Base-by-base conservation (phyloP, 1,139 yeast genomes). In the Eremothecium sinecaudum region DNA sequence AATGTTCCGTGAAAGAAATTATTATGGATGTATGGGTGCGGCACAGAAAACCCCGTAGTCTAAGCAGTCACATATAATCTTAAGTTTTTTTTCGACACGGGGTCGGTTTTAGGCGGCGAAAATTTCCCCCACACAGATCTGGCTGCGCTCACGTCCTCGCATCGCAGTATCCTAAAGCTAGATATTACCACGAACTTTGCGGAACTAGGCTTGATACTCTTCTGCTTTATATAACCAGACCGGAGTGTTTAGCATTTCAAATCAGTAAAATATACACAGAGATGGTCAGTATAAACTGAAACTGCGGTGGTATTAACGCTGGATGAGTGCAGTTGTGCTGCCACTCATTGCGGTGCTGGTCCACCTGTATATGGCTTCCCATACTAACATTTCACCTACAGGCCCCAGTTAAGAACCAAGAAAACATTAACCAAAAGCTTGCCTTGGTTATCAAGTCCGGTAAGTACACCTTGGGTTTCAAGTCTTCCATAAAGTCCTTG, bases 381-480 rank as follows among this genome's bases (percentile, higher is more conserved):
- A n/a, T 46, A 45, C 51, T 45, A 46, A 47, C 50, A 42, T 33
- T 27, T 21, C n/a, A 15, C 22, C 17, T 36, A 32, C 56, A 81
- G 95, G 97, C 97, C 84, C 96, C 95, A 77, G 64, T 71, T 60
- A 78, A 75, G 69, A 72, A 75, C 68, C 80, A 81, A 65, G 98
- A 90, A 62, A 80, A 84, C 79, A 79, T 90, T 73, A 90, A 86
- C 94, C 75, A 94, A 71, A 87, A 87, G 77, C 84, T 90, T 69
- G 94, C 94, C 68, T 80, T 90, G 66, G 90, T 82, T 65, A 81
- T 92, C 76, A 90, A 87, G 78, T 87, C 97, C 62, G 99, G 99
- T 78, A 90, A 90, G 75, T 90, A 84, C 78, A 82, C 96, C 82
- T 80, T 90, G 62, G 99, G 99, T 66, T 92, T 86, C 94, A 90